Evolutionary conservation across 169 alveolate species (phyloP).

Genomic region (Miamiensis avidus): DNA sequence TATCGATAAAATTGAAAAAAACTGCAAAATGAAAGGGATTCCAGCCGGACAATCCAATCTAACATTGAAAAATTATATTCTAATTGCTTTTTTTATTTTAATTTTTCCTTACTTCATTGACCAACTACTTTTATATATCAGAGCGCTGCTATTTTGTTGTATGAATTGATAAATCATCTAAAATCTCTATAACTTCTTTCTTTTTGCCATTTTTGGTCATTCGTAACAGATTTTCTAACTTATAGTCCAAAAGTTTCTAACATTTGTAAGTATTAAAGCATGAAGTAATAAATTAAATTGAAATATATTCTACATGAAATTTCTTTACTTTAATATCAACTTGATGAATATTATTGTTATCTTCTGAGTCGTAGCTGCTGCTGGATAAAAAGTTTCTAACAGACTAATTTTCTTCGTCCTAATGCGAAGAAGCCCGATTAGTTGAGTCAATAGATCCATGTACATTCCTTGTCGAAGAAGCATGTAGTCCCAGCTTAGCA

Average conservation of each 20-base stretch:
- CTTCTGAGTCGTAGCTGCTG: background rate
- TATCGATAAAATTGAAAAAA: constrained; percentile 7
- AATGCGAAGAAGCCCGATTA: background rate
- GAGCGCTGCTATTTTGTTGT: constrained; percentile 13
- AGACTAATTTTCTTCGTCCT: background rate
- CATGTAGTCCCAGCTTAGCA: background rate
- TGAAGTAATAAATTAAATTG: background rate
- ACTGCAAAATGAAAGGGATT: constrained; percentile 49
- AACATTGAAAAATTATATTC: too few relatives aligned
- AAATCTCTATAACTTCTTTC: constrained; percentile 13
- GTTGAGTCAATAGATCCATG: background rate
- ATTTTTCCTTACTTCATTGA: too few relatives aligned
- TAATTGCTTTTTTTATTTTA: too few relatives aligned
- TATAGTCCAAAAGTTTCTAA: background rate
- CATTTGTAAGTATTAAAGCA: too few relatives aligned
- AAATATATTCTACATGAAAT: background rate
- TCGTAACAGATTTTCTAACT: background rate
- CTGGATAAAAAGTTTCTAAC: background rate
- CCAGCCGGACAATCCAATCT: constrained; percentile 31
- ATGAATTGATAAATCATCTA: constrained; percentile 14
- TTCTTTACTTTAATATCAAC: background rate
- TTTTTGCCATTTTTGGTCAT: background rate
- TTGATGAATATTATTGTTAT: too few relatives aligned
- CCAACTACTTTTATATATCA: constrained; percentile 12
- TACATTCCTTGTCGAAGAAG: background rate